Percentiles rank a stretch among this genome's conserved stretches.
These are phyloP conservation scores for Candida gigantensis DNA, from an alignment of 1,139 yeast species.

Conservation along the genomic window DNA sequence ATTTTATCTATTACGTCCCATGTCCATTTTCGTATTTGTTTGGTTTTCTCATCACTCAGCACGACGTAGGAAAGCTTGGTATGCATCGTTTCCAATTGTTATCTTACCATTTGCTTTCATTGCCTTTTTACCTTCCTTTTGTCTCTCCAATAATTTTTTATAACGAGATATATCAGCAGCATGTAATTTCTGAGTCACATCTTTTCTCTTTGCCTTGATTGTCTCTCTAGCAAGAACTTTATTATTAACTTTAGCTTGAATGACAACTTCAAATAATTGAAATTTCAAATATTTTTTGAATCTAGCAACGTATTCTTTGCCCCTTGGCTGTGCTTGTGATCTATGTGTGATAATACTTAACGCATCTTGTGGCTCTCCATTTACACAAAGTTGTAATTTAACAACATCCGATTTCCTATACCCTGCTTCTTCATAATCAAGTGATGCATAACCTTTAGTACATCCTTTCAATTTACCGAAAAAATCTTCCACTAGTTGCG, in stretches of 20 bases:
- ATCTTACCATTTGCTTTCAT: conserved; percentile 82
- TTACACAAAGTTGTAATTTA: conserved; percentile 84
- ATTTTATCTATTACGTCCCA: too few species aligned
- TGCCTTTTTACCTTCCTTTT: conserved; percentile 89
- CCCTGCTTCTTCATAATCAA: conserved; percentile 94
- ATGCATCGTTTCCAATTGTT: conserved; percentile 79
- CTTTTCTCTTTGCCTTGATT: conserved; percentile 89
- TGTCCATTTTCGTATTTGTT: too few species aligned
- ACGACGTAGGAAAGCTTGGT: conserved; percentile 64
- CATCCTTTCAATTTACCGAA: conserved; percentile 90
- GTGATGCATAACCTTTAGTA: conserved; percentile 89
- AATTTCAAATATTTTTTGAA: conserved; percentile 77
- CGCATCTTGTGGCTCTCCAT: conserved; percentile 90
- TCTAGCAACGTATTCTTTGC: conserved; percentile 78
- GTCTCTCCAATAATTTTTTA: conserved; percentile 83
- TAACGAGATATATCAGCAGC: conserved; percentile 93
- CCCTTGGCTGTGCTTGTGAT: conserved; percentile 71
- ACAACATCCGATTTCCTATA: conserved; percentile 78
- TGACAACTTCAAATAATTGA: conserved; percentile 88
- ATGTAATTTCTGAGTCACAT: conserved; percentile 86
- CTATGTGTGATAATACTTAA: conserved; percentile 86
- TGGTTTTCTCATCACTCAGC: too few species aligned
- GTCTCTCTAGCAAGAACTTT: conserved; percentile 90
- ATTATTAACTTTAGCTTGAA: conserved; percentile 86
- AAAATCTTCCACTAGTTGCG: conserved; percentile 90